Evolutionary conservation across 73 alveolate species (phyloP), one percentile per base, ranked within the genome.

Genomic region (Paramecium biaurelia): DNA sequence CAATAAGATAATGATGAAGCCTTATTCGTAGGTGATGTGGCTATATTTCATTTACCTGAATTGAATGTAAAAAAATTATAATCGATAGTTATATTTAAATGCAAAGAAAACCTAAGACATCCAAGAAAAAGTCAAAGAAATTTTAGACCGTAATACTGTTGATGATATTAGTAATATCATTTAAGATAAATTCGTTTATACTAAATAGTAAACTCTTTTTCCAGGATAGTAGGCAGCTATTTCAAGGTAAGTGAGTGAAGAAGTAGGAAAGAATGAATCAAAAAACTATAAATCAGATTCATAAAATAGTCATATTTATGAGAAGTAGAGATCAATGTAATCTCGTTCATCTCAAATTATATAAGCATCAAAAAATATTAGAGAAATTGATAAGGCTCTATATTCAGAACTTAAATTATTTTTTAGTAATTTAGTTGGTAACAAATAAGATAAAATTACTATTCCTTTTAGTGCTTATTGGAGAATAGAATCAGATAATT

Each of bases 391-490:
- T 23, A 42, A 45, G 28, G 30, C 30, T 21, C 14, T 43, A 9
- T 20, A 23, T 43, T 23, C 45, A 38, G 90, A 79, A 24, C 41
- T 43, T 43, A 79, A 79, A 6, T 21, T 79, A 41, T 24, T 2
- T 30, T 79, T 79, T 79, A 42, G 56, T 45, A 63, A 79, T 18
- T 72, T 35, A 12, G 23, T 23, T 79, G 43, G 45, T 8, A 32
- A 15, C 38, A 74, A 74, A 37, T 28, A 14, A 4, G 87, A 74
- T 14, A 74, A 74, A 34, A 32, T 41, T 34, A 34, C 35, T 24
- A 42, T 79, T 30, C 74, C 70, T 12, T 79, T 30, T 79, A 79
- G 90, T 47, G 90, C 90, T 37, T 79, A 79, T 79, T 79, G 90
- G 90, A 79, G 90, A 45, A 79, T 79, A 42, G 90, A 79, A 79